These are phyloP conservation scores for Starmerella bombi DNA, from an alignment of 805 yeast species.

Conservation along the genomic window DNA sequence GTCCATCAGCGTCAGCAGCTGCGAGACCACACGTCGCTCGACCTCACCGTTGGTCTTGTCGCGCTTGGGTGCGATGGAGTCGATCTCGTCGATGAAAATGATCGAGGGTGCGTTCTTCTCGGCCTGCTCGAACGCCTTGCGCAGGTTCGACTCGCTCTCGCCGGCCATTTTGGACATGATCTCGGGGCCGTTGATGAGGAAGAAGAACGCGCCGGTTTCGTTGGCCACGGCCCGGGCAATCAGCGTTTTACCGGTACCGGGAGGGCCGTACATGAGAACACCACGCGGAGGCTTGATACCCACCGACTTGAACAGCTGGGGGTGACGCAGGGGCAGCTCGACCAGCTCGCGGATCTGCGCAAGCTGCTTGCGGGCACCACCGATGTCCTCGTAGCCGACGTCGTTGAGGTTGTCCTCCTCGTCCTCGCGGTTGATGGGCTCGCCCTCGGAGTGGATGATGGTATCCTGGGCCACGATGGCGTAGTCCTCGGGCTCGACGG, in stretches of 20 bases:
- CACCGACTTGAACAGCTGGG: slow-evolving; percentile 91
- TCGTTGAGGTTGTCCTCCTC: slow-evolving; percentile 94
- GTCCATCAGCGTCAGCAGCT: slow-evolving; percentile 93
- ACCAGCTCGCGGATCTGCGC: slow-evolving; percentile 98
- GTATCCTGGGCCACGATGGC: slow-evolving; percentile 99
- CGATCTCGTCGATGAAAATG: slow-evolving; percentile 96
- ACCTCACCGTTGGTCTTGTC: slow-evolving; percentile 99
- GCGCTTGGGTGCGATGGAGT: slow-evolving; percentile 98
- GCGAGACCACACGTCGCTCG: slow-evolving; percentile 98
- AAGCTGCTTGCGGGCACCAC: slow-evolving; percentile 98
- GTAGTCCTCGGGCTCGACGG: slow-evolving; percentile 92
- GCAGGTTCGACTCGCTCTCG: slow-evolving; percentile 90
- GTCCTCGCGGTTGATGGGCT: slow-evolving; percentile 94
- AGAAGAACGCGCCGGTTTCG: slow-evolving; percentile 98
- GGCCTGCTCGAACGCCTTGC: slow-evolving; percentile 98
- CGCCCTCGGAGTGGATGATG: slow-evolving; percentile 96
- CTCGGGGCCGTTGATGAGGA: slow-evolving; percentile 96
- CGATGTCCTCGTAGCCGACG: slow-evolving; percentile 97
- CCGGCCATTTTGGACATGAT: slow-evolving; percentile 99
- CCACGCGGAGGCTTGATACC: slow-evolving; percentile 99
- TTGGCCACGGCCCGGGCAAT: slow-evolving; percentile 99
- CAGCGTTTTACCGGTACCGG: slow-evolving; percentile 98
- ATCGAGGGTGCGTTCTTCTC: slow-evolving; percentile 97
- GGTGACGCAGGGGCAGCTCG: slow-evolving; percentile 95
- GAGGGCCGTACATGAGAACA: slow-evolving; percentile 88